Percentiles rank a stretch among this genome's conserved stretches.
Evolutionary conservation across 441 rosid species (phyloP).

Genomic region (Erodium moschatum): DNA sequence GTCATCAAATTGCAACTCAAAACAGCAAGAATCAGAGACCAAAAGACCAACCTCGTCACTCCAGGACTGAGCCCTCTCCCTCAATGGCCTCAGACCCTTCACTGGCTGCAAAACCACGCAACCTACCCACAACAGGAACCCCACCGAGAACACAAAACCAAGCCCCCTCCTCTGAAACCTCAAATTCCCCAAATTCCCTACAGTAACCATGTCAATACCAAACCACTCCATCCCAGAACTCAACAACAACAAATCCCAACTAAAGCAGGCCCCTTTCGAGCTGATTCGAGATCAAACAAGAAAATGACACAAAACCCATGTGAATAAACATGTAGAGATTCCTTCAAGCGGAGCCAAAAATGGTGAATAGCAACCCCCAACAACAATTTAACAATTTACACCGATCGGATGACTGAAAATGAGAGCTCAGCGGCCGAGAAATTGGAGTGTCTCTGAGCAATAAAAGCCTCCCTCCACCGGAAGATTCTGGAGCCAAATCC

Average conservation of each 20-base stretch:
- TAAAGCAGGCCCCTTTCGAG: slow-evolving; percentile 13
- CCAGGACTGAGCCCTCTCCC: slow-evolving; percentile 76
- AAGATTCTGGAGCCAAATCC: neutral
- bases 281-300: slow-evolving; percentile 18
- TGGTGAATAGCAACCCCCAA: slow-evolving; percentile 24
- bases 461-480: neutral
- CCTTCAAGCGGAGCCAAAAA: slow-evolving; percentile 70
- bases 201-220: slow-evolving; percentile 36
- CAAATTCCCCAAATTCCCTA: slow-evolving; percentile 29
- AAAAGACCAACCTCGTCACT: neutral
- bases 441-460: slow-evolving; percentile 13
- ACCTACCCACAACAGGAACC: slow-evolving; percentile 45
- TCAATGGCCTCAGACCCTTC: slow-evolving; percentile 62
- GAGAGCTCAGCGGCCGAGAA: slow-evolving; percentile 63
- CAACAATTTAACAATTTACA: neutral
- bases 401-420: slow-evolving; percentile 39
- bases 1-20: neutral
- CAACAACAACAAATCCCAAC: slow-evolving; percentile 15
- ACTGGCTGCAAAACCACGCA: slow-evolving; percentile 42
- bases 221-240: slow-evolving; percentile 19
- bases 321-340: slow-evolving; percentile 24
- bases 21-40: neutral
- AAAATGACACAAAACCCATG: slow-evolving; percentile 27
- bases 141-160: slow-evolving; percentile 35
- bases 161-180: slow-evolving; percentile 26